Percentiles rank a stretch among this genome's conserved stretches.
phyloP scores from a whole-genome alignment of 306 rosid genomes.

The Glycine soja region DNA sequence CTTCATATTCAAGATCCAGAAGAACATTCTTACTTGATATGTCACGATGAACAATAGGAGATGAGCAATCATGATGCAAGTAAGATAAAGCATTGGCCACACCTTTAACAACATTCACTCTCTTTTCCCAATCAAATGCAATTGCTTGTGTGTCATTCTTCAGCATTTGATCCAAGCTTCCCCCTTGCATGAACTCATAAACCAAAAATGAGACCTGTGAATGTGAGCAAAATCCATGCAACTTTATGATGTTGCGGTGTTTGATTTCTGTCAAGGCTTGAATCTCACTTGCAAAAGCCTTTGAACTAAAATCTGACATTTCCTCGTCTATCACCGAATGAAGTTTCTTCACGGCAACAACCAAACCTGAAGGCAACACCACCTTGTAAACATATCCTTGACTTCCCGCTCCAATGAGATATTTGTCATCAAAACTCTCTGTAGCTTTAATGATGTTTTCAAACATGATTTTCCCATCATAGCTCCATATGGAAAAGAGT shows the following conservation, averaged over 20 bases:
- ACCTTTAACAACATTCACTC: constrained; percentile 51
- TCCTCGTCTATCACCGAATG: constrained; percentile 34
- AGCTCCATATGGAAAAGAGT: constrained; percentile 42
- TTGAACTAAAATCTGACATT: constrained; percentile 33
- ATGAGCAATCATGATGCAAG: constrained; percentile 48
- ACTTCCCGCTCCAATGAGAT: constrained; percentile 47
- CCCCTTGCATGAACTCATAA: constrained; percentile 50
- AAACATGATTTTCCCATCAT: constrained; percentile 47
- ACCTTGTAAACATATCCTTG: constrained; percentile 52
- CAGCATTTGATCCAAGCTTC: constrained; percentile 47
- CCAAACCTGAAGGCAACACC: constrained; percentile 23
- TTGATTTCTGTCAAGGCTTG: constrained; percentile 45
- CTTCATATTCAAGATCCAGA: constrained; percentile 48
- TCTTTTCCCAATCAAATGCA: constrained; percentile 50
- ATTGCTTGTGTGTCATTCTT: constrained; percentile 30
- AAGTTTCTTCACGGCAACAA: constrained; percentile 54
- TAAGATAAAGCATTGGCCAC: constrained; percentile 54
- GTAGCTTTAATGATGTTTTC: constrained; percentile 48
- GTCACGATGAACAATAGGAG: constrained; percentile 50
- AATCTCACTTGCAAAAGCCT: constrained; percentile 47
- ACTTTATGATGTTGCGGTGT: constrained; percentile 50
- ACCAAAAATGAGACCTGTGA: constrained; percentile 47
- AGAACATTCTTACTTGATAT: constrained; percentile 53
- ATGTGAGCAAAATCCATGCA: constrained; percentile 49
- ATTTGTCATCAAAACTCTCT: constrained; percentile 42